Evolutionary conservation across 345 rosid species (phyloP), one percentile per base, ranked within the genome.

Genomic region (Citrus glauca): DNA sequence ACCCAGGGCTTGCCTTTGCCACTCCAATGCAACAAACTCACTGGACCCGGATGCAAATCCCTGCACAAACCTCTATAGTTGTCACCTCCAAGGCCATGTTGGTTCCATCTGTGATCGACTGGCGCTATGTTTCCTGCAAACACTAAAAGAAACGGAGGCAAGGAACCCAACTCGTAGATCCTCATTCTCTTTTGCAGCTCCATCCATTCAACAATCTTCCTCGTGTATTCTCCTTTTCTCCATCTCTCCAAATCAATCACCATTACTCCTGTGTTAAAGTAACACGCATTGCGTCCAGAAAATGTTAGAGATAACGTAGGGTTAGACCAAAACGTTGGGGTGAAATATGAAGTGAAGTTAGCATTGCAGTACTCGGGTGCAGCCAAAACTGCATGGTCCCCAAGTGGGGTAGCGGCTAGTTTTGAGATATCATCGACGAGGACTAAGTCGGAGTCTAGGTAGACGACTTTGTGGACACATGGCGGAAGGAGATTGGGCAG

Each of bases 201-300:
- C 98, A 94, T 92, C 98, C 98, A 94, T 62, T 94, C 98, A 2
- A 90, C 86, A n/a, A 94, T 89, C 80, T 83, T 89, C 30, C 83
- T 86, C 3, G 95, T 94, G 76, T 82, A 92, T 35, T 86, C 98
- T 48, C 93, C 97, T 42, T 77, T 79, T 9, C 92, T 69, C 98
- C 98, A 93, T 61, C 90, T 78, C 72, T 72, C 76, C 55, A 93
- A 79, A 78, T 92, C 93, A n/a, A 90, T 90, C 19, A 93, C 97
- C 98, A 93, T 93, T 19, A 93, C 98, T 24, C 98, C 97, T 0
- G 98, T 93, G 87, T 93, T 93, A 67, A 93, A 93, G 85, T 93
- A 93, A 50, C 98, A 93, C 4, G 96, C 89, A 17, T 78, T 87
- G 3, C 97, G 81, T 42, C 88, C 90, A 4, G 91, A 84, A 35